Base-by-base conservation (phyloP, 1,284 basidiomycete genomes). In the Cryptococcus hybrid region DNA sequence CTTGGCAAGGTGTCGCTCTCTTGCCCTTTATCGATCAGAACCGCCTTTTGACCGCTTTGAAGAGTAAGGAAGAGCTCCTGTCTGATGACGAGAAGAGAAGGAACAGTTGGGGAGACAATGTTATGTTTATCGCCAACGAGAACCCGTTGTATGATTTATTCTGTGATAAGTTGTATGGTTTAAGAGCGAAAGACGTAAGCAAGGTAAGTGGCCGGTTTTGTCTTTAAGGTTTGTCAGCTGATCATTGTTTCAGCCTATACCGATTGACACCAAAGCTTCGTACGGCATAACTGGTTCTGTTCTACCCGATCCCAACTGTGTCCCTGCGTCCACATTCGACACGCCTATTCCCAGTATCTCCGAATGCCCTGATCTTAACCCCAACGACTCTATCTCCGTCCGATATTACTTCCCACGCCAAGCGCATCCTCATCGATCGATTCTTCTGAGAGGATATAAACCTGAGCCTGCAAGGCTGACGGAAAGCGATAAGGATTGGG, bases 1-100 rank as follows among this genome's bases (percentile, higher is more conserved):
- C 90, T 1, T 99, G 96, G 96, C 96, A 99, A 78, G 96, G 96
- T 57, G 92, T 99, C 48, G 94, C 94, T 0, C 81, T 99, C 2
- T 80, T 99, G 24, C 94, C 96, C 0, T 99, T 99, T 80, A 99
- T 99, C 64, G 92, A 99, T 71, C 84, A 89, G 74, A 84, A 84
- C 59, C 85, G 94, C 15, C 79, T 98, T 24, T 79, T 97, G 52
- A 85, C 84, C 30, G 92, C 93, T 2, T 91, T 99, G 85, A 84
- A 82, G 13, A 80, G 83, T 34, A 84, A 85, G 58, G 92, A 95
- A 76, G 78, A 82, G 0, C 79, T 85, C 45, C 82, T 99, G 45
- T 85, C 83, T 1, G 88, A 91, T 52, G 91, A 90, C 8, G 95
- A 99, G 78, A 81, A 84, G 47, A 82, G 82, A 50, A 83, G 96